phyloP scores from a whole-genome alignment of 495 filamentous ascomycete genomes.

The Penicillium psychrofluorescens region DNA sequence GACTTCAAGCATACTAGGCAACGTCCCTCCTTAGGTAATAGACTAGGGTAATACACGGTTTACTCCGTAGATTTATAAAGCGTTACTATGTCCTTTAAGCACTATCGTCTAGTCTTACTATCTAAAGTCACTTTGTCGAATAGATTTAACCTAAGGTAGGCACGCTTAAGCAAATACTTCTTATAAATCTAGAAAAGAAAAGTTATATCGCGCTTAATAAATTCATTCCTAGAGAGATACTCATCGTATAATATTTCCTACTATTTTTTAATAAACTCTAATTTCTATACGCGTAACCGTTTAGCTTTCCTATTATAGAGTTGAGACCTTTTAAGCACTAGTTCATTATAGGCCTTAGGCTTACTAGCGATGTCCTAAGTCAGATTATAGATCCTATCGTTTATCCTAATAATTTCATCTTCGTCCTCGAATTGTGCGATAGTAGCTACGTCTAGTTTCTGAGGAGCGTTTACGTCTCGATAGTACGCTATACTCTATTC shows the following conservation, averaged over 20 bases:
- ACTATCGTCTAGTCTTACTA: slow-evolving; percentile 8
- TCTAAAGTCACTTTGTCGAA: slow-evolving; percentile 10
- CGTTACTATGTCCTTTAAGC: slow-evolving; percentile 9
- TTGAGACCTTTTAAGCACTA: slow-evolving; percentile 3
- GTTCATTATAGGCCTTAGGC: slow-evolving; percentile 2
- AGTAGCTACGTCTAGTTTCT: slow-evolving; percentile 7
- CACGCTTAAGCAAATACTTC: slow-evolving; percentile 12
- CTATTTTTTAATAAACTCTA: slow-evolving; percentile 10
- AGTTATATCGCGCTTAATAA: slow-evolving; percentile 11
- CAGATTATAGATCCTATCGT: slow-evolving; percentile 8
- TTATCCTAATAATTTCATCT: slow-evolving; percentile 7
- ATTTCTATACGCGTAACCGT: slow-evolving; percentile 2
- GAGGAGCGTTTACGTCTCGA: slow-evolving; percentile 12
- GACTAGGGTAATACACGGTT: slow-evolving; percentile 9
- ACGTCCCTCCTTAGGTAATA: slow-evolving; percentile 2
- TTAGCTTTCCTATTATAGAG: slow-evolving; percentile 16
- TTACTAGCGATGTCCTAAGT: slow-evolving; percentile 6
- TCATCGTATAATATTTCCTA: slow-evolving; percentile 11
- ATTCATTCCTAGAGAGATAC: slow-evolving; percentile 14
- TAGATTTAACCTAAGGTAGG: slow-evolving; percentile 4
- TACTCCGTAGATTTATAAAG: slow-evolving; percentile 11
- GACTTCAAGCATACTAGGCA: slow-evolving; percentile 6
- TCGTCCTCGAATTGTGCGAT: slow-evolving; percentile 6
- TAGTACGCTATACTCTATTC: slow-evolving; percentile 19
- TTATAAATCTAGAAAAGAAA: slow-evolving; percentile 10